Base-by-base conservation (phyloP, 2,329 filamentous ascomycete species). In the Alternaria conjuncta region DNA sequence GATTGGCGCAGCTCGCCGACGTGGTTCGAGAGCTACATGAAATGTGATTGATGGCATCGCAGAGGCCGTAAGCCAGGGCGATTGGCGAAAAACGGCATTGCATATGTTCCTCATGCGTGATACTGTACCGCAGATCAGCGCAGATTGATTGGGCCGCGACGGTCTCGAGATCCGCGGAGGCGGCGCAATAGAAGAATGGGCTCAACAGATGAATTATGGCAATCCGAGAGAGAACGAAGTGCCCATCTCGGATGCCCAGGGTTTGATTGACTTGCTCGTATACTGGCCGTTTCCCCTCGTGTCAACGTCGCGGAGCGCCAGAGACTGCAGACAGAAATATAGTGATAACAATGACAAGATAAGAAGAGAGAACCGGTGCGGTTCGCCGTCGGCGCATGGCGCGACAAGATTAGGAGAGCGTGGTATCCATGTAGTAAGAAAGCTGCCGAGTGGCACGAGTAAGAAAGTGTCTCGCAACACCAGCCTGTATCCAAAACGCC, bases 401-500 rank as follows among this genome's bases (percentile, higher is more conserved):
- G 64, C 68, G 60, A 68, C 57, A 62, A 50, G 60, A 73, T 71
- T 69, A 72, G 60, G 63, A 67, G 58, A 66, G 41, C 55, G 63
- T 66, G 60, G 63, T 68, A 68, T 65, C 64, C 62, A 71, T 69
- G 64, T 60, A 60, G 53, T 28, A 67, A 66, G 69, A 66, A 66
- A 69, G 10, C 7, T 49, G 25, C 26, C 30, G 26, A 45, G 64
- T 57, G 74, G 72, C 72, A 76, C 74, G 73, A 71, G 71, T 69
- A 70, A 67, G 53, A 67, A 76, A 76, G 70, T 67, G 72, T 70
- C 70, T 75, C 71, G 71, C 74, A 78, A 75, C 73, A 76, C 74
- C 75, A 71, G 69, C 72, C 73, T 73, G 70, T 75, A 74, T 72
- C 68, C 68, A 68, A 77, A 80, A 81, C 78, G 78, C 79, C 79